Evolutionary conservation across 345 rosid genomes (phyloP).

Genomic region (Mangifera indica): DNA sequence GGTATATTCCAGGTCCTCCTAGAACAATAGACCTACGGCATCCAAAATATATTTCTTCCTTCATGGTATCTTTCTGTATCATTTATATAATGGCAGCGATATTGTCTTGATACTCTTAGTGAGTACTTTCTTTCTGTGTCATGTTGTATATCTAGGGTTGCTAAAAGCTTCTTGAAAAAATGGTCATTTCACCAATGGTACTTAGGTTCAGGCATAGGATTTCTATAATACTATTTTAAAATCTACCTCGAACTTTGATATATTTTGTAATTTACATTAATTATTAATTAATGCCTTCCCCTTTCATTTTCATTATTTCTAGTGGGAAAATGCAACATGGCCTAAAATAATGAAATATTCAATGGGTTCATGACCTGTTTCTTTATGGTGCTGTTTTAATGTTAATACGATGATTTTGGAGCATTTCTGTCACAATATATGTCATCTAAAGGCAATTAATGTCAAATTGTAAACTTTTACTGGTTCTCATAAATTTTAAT

Average conservation of each 20-base stretch:
- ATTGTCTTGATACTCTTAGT: neutral
- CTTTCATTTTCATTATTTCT: no score
- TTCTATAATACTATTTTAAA: neutral
- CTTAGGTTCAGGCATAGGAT: neutral
- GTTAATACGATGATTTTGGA: neutral
- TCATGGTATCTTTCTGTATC: neutral
- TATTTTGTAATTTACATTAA: neutral
- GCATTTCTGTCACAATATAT: no score
- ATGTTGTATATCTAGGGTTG: conserved; percentile 10
- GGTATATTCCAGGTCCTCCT: no score
- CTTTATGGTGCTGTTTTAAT: neutral
- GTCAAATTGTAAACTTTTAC: neutral
- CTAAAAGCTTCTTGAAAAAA: conserved; percentile 17
- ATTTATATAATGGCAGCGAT: neutral
- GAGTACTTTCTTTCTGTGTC: neutral
- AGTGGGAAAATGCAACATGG: neutral
- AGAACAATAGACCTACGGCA: no score
- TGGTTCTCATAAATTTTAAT: neutral
- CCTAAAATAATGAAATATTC: neutral
- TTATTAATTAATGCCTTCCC: neutral
- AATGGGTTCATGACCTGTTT: neutral
- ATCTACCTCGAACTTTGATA: neutral
- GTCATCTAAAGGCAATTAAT: neutral
- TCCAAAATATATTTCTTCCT: no score
- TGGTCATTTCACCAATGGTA: conserved; percentile 1